These are phyloP conservation scores for Acacia melanoxylon DNA, from an alignment of 306 rosid species.

Conservation along the genomic window DNA sequence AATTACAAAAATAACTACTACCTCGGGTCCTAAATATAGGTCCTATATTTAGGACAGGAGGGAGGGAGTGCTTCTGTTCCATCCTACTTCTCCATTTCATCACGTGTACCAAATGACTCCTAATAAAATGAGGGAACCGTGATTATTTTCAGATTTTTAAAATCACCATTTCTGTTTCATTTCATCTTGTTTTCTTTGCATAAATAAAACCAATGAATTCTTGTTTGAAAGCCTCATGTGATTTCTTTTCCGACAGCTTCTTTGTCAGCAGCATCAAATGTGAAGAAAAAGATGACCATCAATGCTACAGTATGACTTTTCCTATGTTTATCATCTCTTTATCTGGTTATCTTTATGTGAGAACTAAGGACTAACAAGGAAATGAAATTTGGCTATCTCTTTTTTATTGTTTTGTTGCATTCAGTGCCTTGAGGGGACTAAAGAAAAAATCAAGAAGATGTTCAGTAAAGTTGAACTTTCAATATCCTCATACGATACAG, in stretches of 20 bases:
- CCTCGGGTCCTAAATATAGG: too few species aligned
- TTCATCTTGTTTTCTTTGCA: background rate
- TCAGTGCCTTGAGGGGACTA: conserved; percentile 59
- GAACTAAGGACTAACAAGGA: background rate
- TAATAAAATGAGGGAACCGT: background rate
- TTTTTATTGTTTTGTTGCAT: background rate
- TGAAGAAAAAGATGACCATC: conserved; percentile 16
- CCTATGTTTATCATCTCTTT: background rate
- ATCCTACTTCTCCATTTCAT: background rate
- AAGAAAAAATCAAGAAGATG: conserved; percentile 61
- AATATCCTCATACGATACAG: conserved; percentile 81
- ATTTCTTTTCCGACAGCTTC: conserved; percentile 31
- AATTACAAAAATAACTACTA: background rate
- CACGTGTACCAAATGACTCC: background rate
- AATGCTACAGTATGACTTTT: conserved; percentile 35
- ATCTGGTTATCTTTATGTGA: background rate
- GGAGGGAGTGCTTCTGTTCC: background rate
- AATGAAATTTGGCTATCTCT: background rate
- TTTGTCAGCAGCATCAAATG: conserved; percentile 11
- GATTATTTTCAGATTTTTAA: background rate
- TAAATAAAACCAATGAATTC: background rate
- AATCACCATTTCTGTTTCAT: background rate
- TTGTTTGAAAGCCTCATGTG: conserved; percentile 1
- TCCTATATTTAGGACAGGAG: too few species aligned
- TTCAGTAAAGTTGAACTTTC: conserved; percentile 71